Evolutionary conservation across 306 rosid species (phyloP).

Genomic region (Pachyrhizus erosus): DNA sequence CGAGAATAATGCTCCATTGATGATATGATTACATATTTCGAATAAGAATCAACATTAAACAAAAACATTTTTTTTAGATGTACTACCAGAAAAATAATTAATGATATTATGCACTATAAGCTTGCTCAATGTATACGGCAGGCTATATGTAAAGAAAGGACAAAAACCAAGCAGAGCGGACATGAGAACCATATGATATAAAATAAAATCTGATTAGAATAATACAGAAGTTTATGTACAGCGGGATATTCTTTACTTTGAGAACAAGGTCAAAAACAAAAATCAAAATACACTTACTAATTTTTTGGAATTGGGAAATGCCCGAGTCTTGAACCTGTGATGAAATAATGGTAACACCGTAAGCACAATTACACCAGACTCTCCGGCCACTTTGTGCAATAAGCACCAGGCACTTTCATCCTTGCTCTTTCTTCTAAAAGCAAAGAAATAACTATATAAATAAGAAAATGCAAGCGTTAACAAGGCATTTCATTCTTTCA

Average conservation of each 20-base stretch:
- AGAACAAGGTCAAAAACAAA: background rate
- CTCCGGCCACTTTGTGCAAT: background rate
- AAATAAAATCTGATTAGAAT: background rate
- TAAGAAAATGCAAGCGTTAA: conserved; percentile 5
- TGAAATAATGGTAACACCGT: background rate
- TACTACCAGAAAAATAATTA: background rate
- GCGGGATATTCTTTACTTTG: background rate
- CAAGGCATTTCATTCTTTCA: background rate
- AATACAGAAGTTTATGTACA: conserved; percentile 32
- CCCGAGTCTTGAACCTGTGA: background rate
- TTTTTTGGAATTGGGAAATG: background rate
- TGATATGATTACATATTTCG: background rate
- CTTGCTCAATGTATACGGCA: background rate
- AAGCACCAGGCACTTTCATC: background rate
- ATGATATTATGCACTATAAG: background rate
- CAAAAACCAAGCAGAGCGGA: background rate
- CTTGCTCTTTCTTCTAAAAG: background rate
- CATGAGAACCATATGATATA: background rate
- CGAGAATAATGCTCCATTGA: background rate
- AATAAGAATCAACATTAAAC: background rate
- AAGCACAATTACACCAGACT: background rate
- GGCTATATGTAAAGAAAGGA: background rate
- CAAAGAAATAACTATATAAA: conserved; percentile 6
- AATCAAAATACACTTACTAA: background rate
- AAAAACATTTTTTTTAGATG: background rate